Conservation (phyloP, 768 basidiomycete genomes). For the Xerocomus brunneocitrinus region DNA sequence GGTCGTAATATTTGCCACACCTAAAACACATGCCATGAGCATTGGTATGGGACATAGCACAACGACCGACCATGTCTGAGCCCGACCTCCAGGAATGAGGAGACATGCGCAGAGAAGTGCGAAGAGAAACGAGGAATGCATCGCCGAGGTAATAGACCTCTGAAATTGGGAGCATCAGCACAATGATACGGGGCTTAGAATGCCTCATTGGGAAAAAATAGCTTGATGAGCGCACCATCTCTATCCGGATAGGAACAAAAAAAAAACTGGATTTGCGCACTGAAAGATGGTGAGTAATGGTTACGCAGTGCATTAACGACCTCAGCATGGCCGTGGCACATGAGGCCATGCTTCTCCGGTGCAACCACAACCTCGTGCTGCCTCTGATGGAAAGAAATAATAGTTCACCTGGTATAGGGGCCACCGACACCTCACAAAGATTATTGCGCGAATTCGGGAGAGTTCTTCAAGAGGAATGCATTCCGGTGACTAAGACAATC, state of each 20-base stretch:
- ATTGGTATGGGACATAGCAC: not conserved
- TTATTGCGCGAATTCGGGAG: not conserved
- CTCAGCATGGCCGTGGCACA: not conserved
- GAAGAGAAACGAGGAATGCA: constrained; percentile 8
- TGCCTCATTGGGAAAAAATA: not conserved
- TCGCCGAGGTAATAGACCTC: not conserved
- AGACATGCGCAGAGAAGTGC: constrained; percentile 12
- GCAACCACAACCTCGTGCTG: not conserved
- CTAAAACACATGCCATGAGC: constrained; percentile 17
- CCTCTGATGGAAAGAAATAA: not conserved
- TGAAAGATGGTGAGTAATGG: not conserved
- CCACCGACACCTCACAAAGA: not conserved
- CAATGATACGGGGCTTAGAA: not conserved
- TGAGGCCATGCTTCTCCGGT: not conserved
- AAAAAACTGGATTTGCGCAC: not conserved
- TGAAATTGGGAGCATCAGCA: not conserved
- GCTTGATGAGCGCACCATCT: constrained; percentile 4
- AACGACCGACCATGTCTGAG: constrained; percentile 29
- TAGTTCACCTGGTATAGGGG: constrained; percentile 10
- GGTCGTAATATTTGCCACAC: constrained; percentile 52
- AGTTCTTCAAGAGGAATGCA: not conserved
- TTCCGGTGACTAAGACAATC: not conserved
- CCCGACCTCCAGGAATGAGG: constrained; percentile 10
- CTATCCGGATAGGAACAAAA: not conserved
- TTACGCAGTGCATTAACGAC: not conserved